Conservation (phyloP, 257 asterid species). For the Jacaranda mimosifolia region DNA sequence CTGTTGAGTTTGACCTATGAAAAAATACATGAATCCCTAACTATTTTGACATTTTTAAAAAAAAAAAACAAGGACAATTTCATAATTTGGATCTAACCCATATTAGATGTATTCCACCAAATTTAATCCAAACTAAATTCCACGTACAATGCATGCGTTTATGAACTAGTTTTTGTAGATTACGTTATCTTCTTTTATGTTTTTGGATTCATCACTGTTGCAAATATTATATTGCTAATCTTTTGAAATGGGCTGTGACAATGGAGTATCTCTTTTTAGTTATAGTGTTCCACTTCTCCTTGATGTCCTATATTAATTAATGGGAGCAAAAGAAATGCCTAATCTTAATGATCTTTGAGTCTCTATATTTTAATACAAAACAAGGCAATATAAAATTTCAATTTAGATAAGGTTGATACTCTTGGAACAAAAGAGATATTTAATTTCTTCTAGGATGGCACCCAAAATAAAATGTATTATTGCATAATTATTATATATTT, state of each 20-base stretch:
- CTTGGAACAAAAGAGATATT: neutral
- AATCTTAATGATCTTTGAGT: neutral
- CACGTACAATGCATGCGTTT: neutral
- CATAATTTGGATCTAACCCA: too few species aligned
- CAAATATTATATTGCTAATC: neutral
- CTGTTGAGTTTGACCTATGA: too few species aligned
- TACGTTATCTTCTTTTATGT: neutral
- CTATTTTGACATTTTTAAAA: too few species aligned
- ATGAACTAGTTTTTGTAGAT: constrained; percentile 8
- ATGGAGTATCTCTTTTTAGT: neutral
- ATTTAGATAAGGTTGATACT: neutral
- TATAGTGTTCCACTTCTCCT: neutral
- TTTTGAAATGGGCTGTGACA: neutral
- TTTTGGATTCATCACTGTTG: neutral
- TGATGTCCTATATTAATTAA: neutral
- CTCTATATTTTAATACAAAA: neutral
- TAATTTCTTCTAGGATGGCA: too few species aligned
- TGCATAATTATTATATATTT: too few species aligned
- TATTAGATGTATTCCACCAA: neutral
- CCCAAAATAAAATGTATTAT: too few species aligned
- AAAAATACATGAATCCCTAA: too few species aligned
- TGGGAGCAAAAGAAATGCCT: neutral
- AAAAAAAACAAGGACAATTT: too few species aligned
- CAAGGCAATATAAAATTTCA: neutral
- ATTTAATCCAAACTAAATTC: too few species aligned